These are phyloP conservation scores for Candida montana DNA, from an alignment of 805 yeast species.

Conservation along the genomic window DNA sequence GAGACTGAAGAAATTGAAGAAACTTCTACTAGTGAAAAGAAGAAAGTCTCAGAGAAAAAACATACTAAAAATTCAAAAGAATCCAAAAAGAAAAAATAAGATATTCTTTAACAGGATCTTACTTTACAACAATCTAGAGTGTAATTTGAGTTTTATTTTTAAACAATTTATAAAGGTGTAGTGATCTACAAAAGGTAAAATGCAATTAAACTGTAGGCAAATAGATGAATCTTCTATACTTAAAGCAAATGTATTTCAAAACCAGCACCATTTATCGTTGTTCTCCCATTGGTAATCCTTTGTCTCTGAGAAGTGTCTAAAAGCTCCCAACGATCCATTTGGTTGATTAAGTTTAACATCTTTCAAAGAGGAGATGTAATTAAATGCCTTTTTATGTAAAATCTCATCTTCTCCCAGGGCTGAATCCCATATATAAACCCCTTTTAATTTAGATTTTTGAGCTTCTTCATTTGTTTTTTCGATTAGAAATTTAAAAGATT, in stretches of 20 bases:
- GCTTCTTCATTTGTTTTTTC: slow-evolving; percentile 33
- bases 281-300: slow-evolving; percentile 33
- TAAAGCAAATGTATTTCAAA: slow-evolving; percentile 20
- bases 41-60: background rate
- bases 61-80: background rate
- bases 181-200: no score
- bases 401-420: slow-evolving; percentile 18
- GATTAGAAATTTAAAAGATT: slow-evolving; percentile 25
- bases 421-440: slow-evolving; percentile 36
- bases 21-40: slow-evolving; percentile 9
- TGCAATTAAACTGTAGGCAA: no score
- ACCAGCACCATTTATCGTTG: slow-evolving; percentile 47
- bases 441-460: slow-evolving; percentile 19
- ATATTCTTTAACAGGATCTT: no score
- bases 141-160: no score
- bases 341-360: slow-evolving; percentile 22
- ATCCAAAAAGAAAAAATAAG: background rate
- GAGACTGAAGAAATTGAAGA: slow-evolving; percentile 9
- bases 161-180: no score
- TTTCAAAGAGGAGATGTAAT: slow-evolving; percentile 7
- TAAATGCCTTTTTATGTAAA: slow-evolving; percentile 4
- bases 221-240: no score
- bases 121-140: no score
- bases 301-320: slow-evolving; percentile 27
- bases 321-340: slow-evolving; percentile 36